Evolutionary conservation across 179 eudicot species (phyloP), one percentile per base, ranked within the genome.

Genomic region (Silene noctiflora): DNA sequence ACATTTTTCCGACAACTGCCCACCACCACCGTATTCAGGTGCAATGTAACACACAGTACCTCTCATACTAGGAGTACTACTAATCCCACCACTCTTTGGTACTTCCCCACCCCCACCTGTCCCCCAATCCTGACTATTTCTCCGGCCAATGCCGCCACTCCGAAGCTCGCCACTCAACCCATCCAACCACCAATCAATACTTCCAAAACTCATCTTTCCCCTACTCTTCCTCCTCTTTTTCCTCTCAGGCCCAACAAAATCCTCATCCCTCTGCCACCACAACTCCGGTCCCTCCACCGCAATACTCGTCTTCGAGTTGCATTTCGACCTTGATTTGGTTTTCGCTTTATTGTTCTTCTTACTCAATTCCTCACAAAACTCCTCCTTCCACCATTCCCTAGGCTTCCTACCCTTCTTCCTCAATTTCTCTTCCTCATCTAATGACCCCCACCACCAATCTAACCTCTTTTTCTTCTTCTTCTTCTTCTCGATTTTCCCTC

Each of bases 331-430:
- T 20, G 67, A 53, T 17, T 81, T 81, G 56, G 81, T 81, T 78
- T 83, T 84, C 78, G 8, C 16, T 19, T 87, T 88, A 42, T 71
- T 83, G 63, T 80, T 88, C 81, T 93, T 93, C 86, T 87, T 90
- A 9, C 86, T 65, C 74, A 93, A 67, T 68, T 93, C 98, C 44
- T 93, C 98, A 66, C 98, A 91, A 51, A 90, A 93, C 73, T 93
- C 98, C 81, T 93, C 98, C 84, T 83, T 90, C 97, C 98, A 93
- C 98, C 98, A 93, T 78, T 93, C 98, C 75, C 95, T 87, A 1
- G 98, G 97, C 83, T 89, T 87, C 86, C 91, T 75, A 73, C 53
- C 78, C 78, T 86, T 86, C 80, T 88, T 82, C 79, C 83, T 82
- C 42, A 56, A 66, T 33, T 64, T 78, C 55, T 85, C 84, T 42